Conservation (phyloP, 2,329 filamentous ascomycete species). For the Botrytis galanthina region DNA sequence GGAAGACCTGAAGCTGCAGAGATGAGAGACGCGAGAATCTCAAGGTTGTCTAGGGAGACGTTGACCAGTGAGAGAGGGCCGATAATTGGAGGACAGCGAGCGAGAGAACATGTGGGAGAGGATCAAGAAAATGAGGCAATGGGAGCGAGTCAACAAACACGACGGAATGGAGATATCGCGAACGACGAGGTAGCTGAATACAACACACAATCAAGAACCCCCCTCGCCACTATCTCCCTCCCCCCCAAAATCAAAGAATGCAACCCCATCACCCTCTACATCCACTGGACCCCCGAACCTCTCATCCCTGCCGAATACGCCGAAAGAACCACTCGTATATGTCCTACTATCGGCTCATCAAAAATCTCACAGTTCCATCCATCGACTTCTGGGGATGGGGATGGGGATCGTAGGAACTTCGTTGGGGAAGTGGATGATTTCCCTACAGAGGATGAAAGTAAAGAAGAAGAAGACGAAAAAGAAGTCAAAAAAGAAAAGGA, state of each 20-base stretch:
- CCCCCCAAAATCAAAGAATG: neutral
- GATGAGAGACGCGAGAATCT: neutral
- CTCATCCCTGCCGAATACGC: neutral
- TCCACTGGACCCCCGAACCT: neutral
- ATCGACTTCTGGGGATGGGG: rapidly evolving
- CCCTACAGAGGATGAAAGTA: too few species aligned
- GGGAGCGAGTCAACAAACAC: rapidly evolving
- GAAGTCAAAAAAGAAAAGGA: too few species aligned
- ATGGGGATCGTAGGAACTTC: rapidly evolving
- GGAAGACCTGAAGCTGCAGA: neutral
- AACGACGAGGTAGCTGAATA: neutral
- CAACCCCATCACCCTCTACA: neutral
- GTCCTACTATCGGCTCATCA: neutral
- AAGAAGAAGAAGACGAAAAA: too few species aligned
- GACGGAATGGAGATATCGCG: neutral
- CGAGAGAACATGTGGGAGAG: neutral
- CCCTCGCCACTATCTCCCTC: neutral
- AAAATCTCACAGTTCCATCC: neutral
- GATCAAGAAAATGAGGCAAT: neutral
- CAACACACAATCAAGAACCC: neutral
- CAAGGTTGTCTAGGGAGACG: neutral
- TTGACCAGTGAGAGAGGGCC: neutral
- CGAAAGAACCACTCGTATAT: too few species aligned
- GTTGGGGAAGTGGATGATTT: neutral
- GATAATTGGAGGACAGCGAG: rapidly evolving